phyloP scores from a whole-genome alignment of 257 asterid species.

The Solanum corneliomulleri region DNA sequence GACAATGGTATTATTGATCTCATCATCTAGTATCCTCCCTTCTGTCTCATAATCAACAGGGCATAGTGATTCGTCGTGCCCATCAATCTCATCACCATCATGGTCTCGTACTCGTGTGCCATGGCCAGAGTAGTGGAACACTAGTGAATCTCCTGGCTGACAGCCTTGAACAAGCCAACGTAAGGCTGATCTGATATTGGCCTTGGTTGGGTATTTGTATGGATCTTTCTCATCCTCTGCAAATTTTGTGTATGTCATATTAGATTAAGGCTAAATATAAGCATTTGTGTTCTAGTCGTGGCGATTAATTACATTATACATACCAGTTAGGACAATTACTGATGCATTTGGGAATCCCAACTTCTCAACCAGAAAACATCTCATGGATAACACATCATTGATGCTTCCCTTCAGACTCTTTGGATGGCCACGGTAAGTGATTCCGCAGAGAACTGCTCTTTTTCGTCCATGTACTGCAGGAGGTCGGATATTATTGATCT shows the following conservation, averaged over 20 bases:
- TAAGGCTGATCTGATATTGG: constrained; percentile 49
- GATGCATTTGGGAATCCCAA: constrained; percentile 53
- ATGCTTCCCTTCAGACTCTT: constrained; percentile 54
- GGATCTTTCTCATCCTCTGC: constrained; percentile 53
- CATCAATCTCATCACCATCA: constrained; percentile 74
- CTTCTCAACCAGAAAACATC: constrained; percentile 31
- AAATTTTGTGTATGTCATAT: neutral
- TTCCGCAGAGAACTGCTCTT: constrained; percentile 63
- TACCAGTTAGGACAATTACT: constrained; percentile 60
- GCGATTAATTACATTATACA: neutral
- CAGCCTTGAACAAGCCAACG: constrained; percentile 69
- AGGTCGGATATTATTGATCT: neutral
- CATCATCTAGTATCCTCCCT: constrained; percentile 79
- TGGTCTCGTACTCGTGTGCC: constrained; percentile 51
- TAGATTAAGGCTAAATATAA: neutral
- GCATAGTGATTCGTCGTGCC: constrained; percentile 57
- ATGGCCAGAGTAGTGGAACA: constrained; percentile 83
- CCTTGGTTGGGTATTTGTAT: constrained; percentile 47
- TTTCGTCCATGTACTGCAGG: constrained; percentile 33
- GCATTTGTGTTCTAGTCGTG: neutral
- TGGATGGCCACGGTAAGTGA: constrained; percentile 38
- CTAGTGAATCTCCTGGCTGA: constrained; percentile 67
- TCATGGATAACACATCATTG: constrained; percentile 43
- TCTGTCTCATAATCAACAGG: constrained; percentile 68
- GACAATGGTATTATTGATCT: constrained; percentile 57